Base-by-base conservation (phyloP, 1,139 yeast species). In the Chernovozyma aurita region DNA sequence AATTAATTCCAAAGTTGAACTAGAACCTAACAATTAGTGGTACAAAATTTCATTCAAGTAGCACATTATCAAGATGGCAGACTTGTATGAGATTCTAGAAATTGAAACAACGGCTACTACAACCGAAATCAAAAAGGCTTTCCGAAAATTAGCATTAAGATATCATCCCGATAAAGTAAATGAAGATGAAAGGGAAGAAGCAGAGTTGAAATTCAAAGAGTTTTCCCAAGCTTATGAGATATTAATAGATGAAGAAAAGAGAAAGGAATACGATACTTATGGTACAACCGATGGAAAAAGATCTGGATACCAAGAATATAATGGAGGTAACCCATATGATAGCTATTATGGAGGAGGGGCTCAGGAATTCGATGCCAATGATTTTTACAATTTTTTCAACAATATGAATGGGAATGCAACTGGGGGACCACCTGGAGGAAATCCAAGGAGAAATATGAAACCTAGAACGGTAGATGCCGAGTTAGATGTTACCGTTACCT, bases 151-250 rank as follows among this genome's bases (percentile, higher is more conserved):
- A 38, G 95, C 95, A 11, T 67, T 86, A 36, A 64, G 67, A 39
- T 74, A 78, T 51, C 95, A 86, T 55, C 95, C 95, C 0, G 95
- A 86, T 54, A 86, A 86, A 55, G 90, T 76, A 2, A 59, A 75
- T 0, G 88, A 80, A 44, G 78, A 74, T 6, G 77, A 76, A 39
- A 70, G 94, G 37, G 80, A 69, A 18, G 76, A 63, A 28, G 84
- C 90, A 2, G 95, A 85, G 52, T 62, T 73, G 42, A 76, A 72
- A 54, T 86, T 86, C 58, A 86, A 85, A 57, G 86, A 80, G 49
- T 73, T 86, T 37, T 72, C 80, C 12, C 83, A 80, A 40, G 95
- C 95, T 0, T 85, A 86, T 53, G 95, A 85, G 53, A 64, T 80
- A 12, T 64, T 85, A 41, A 73, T 77, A 24, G 92, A 85, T 55